phyloP scores from a whole-genome alignment of 306 rosid species.

The Mimosa pudica region DNA sequence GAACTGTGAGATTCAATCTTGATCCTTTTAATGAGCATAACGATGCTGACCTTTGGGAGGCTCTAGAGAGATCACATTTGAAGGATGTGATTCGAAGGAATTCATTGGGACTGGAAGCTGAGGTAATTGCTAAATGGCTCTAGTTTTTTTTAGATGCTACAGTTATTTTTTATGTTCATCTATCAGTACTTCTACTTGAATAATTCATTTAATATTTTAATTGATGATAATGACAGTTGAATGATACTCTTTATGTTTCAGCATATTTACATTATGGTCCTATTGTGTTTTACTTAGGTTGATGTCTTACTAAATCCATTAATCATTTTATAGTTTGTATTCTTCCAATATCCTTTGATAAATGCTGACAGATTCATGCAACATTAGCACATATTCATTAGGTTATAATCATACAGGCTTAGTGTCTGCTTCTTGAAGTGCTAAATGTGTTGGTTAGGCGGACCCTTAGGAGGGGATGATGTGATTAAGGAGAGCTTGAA shows the following conservation, averaged over 20 bases:
- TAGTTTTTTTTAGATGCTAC: conserved; percentile 6
- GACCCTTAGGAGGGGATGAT: not conserved
- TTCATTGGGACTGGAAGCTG: conserved; percentile 82
- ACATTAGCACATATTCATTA: not conserved
- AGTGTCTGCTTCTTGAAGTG: not conserved
- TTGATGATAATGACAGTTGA: not conserved
- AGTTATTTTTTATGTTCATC: conserved; percentile 1
- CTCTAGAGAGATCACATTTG: conserved; percentile 84
- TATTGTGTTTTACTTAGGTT: not conserved
- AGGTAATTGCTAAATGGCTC: conserved; percentile 50
- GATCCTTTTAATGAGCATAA: conserved; percentile 85
- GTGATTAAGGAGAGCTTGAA: no score
- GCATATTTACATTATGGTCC: conserved; percentile 6
- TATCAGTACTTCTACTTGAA: not conserved
- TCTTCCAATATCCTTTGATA: not conserved
- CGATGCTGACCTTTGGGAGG: conserved; percentile 97
- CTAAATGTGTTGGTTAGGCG: not conserved
- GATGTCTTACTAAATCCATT: conserved; percentile 16
- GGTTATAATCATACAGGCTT: not conserved
- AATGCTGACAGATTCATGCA: not conserved
- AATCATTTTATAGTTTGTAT: not conserved
- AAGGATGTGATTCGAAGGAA: conserved; percentile 80
- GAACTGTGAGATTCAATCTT: conserved; percentile 86
- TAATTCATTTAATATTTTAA: not conserved
- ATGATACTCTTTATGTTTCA: conserved; percentile 6